Conservation (phyloP, 176 grass and related monocot species). For the Ampelocalamus luodianensis region DNA sequence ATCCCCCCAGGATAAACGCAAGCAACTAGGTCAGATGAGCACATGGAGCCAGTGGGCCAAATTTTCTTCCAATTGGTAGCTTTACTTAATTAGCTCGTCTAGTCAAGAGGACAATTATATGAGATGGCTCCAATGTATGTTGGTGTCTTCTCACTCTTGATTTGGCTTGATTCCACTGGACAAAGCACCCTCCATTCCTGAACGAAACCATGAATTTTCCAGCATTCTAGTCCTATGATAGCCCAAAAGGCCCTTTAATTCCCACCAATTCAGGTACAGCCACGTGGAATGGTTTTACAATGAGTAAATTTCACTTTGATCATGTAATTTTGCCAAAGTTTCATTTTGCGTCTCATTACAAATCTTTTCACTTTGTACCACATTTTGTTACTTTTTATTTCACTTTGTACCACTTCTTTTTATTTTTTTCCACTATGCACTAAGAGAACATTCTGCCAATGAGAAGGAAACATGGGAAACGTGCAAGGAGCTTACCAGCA, state of each 20-base stretch:
- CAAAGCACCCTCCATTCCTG: constrained; percentile 24
- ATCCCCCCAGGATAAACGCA: background rate
- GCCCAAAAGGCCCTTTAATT: constrained; percentile 33
- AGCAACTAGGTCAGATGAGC: background rate
- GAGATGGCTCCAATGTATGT: constrained; percentile 9
- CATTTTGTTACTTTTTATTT: too few relatives aligned
- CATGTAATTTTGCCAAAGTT: too few relatives aligned
- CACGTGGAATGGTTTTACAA: constrained; percentile 23
- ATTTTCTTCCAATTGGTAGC: background rate
- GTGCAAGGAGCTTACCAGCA: too few relatives aligned
- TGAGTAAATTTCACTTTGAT: too few relatives aligned
- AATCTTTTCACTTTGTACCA: too few relatives aligned
- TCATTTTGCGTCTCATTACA: too few relatives aligned
- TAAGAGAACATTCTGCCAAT: too few relatives aligned
- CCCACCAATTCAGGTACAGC: constrained; percentile 34
- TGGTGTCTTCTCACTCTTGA: constrained; percentile 5
- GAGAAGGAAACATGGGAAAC: too few relatives aligned
- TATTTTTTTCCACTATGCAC: too few relatives aligned
- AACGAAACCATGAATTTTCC: constrained; percentile 26
- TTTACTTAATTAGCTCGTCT: background rate
- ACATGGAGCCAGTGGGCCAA: background rate
- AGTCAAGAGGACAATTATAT: constrained; percentile 6
- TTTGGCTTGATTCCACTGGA: constrained; percentile 14
- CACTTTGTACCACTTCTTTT: too few relatives aligned
- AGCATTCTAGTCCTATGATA: constrained; percentile 36